phyloP scores from a whole-genome alignment of 2,329 filamentous ascomycete genomes.

The Ophiostoma montium region DNA sequence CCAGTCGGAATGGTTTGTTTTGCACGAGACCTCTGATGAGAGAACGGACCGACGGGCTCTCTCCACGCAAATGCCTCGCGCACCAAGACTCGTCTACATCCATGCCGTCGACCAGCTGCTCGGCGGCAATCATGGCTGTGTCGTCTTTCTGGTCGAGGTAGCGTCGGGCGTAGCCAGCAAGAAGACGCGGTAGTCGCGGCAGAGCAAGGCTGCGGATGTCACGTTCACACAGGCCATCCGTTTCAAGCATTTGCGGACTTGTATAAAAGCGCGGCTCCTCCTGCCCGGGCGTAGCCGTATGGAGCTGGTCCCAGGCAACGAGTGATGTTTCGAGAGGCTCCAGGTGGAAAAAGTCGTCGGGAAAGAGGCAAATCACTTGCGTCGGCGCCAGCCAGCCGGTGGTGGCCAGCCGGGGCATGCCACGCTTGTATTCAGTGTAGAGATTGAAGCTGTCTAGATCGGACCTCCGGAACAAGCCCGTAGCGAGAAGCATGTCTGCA shows the following conservation, averaged over 20 bases:
- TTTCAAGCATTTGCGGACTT: not conserved
- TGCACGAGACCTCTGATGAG: not conserved
- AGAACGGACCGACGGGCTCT: not conserved
- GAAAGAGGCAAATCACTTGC: not conserved
- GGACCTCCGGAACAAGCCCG: not conserved
- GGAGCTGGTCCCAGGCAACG: not conserved
- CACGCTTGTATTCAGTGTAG: not conserved
- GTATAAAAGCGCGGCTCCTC: not conserved
- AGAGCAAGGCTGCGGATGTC: not conserved
- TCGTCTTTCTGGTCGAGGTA: not conserved
- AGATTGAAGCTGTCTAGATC: not conserved
- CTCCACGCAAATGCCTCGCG: not conserved
- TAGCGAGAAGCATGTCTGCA: not conserved
- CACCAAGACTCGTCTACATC: not conserved
- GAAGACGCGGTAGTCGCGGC: not conserved
- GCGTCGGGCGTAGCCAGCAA: not conserved
- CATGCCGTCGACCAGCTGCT: not conserved
- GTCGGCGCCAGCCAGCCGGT: not conserved
- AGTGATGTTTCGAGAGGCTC: not conserved
- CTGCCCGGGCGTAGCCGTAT: too few species aligned
- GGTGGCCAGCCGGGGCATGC: not conserved
- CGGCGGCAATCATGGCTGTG: not conserved
- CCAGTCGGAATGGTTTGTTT: not conserved
- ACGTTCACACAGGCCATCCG: not conserved
- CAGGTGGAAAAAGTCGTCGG: not conserved